Percentiles rank a stretch among this genome's conserved stretches.
phyloP scores from a whole-genome alignment of 2,329 filamentous ascomycete species.

The Colletotrichum cereale region DNA sequence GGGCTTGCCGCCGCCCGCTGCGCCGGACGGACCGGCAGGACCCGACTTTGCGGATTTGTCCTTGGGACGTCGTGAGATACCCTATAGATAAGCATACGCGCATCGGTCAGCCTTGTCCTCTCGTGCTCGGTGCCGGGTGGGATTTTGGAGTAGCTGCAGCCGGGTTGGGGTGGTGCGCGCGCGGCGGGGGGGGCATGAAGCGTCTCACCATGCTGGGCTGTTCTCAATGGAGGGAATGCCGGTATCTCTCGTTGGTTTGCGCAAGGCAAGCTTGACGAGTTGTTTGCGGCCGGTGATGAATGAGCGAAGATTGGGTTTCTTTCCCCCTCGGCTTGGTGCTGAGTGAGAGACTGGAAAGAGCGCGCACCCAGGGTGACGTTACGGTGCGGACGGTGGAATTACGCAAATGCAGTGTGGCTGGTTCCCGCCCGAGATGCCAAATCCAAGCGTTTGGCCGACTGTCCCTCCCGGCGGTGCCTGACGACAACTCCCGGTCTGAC shows the following conservation, averaged over 20 bases:
- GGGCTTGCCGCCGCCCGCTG: constrained; percentile 70
- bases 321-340: constrained; percentile 6
- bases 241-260: constrained; percentile 33
- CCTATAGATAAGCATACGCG: constrained; percentile 48
- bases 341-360: constrained; percentile 38
- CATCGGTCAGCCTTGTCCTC: constrained; percentile 27
- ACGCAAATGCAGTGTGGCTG: constrained; percentile 42
- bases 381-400: constrained; percentile 39
- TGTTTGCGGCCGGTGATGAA: constrained; percentile 26
- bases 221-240: constrained; percentile 38
- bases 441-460: constrained; percentile 39
- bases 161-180: constrained; percentile 12
- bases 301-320: constrained; percentile 15
- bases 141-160: constrained; percentile 12
- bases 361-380: constrained; percentile 40
- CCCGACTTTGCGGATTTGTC: constrained; percentile 60
- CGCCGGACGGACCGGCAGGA: constrained; percentile 54
- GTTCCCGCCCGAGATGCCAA: constrained; percentile 40
- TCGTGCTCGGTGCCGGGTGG: background rate
- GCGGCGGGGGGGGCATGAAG: constrained; percentile 40
- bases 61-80: constrained; percentile 63
- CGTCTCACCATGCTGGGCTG: constrained; percentile 44
- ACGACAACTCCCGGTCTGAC: constrained; percentile 31
- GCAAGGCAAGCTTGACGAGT: constrained; percentile 20
- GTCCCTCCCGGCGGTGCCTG: constrained; percentile 37